Evolutionary conservation across 257 asterid genomes (phyloP), one percentile per base, ranked within the genome.

Genomic region (Buddleja alternifolia): DNA sequence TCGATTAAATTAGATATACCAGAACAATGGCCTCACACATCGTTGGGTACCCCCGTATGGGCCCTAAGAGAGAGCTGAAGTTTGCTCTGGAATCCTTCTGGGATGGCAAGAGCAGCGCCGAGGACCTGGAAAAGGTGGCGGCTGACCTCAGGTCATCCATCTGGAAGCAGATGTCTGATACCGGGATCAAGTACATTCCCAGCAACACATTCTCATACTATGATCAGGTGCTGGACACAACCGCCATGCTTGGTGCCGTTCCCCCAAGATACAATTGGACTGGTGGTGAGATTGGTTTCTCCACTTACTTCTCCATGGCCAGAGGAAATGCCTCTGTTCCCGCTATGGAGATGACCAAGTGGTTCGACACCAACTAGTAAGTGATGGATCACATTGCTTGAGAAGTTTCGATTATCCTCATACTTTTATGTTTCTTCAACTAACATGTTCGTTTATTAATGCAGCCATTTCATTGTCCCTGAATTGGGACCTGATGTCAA

Each of bases 311-410:
- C 84, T 93, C 98, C 65, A 93, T 93, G 98, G 98, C 98, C 73
- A 93, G 98, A 80, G 98, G 98, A 80, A 93, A 93, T 82, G 97
- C 97, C 54, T 85, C 98, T 20, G 98, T 90, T 51, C 98, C 98
- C 46, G 98, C 98, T 68, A 93, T 93, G 98, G 98, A 93, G 66
- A 93, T 93, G 98, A 93, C 98, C 83, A 93, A 93, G 93, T 93
- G 97, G 97, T 93, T 93, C 21, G 98, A 93, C 72, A 93, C 98
- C 82, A 93, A 93, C 90, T 93, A 93, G 98, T 93, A 77, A 93
- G 98, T 88, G 66, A 57, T 54, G 40, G 48, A 23, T 74, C 62
- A 23, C 47, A 20, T 72, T 44, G 19, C 15, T 14, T 7, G 15
- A 32, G 14, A 25, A 44, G 15, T 44, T 21, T 10, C 34, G 2